These are phyloP conservation scores for Kluyveromyces marxianus DNA, from an alignment of 1,139 yeast species.

Conservation along the genomic window DNA sequence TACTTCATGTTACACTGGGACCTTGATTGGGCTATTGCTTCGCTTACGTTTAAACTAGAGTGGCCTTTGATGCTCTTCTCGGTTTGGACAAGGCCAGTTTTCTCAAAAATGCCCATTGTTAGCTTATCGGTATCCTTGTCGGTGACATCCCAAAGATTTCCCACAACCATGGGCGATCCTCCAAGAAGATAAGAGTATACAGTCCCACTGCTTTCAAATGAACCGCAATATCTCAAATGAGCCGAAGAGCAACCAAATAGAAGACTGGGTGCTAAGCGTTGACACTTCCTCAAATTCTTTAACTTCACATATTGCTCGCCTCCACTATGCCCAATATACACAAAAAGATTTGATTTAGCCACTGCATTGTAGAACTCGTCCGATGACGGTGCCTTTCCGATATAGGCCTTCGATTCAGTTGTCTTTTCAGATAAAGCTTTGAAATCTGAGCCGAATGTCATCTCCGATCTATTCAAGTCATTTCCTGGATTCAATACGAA, in stretches of 20 bases:
- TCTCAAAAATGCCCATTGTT: constrained; percentile 48
- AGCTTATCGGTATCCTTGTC: constrained; percentile 89
- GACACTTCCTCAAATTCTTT: constrained; percentile 39
- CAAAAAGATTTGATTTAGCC: constrained; percentile 42
- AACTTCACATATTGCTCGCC: constrained; percentile 74
- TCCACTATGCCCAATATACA: constrained; percentile 93
- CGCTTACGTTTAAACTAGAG: constrained; percentile 9
- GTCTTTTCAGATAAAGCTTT: constrained; percentile 17
- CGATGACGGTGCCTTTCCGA: constrained; percentile 53
- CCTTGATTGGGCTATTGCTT: constrained; percentile 53
- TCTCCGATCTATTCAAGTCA: constrained; percentile 65
- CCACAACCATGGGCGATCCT: constrained; percentile 77
- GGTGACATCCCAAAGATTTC: constrained; percentile 93
- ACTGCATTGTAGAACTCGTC: constrained; percentile 38
- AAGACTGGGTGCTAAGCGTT: constrained; percentile 56
- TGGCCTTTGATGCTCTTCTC: constrained; percentile 5
- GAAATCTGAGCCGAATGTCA: constrained; percentile 45
- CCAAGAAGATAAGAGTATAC: constrained; percentile 67
- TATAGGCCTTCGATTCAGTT: constrained; percentile 46
- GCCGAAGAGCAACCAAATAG: constrained; percentile 94
- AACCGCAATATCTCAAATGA: constrained; percentile 48
- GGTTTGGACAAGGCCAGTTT: constrained; percentile 53
- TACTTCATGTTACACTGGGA: constrained; percentile 55
- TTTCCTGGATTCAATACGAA: constrained; percentile 74
- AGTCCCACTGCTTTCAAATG: constrained; percentile 69